A percentile compares a stretch with the other conserved stretches of the same genome.
phyloP scores from a whole-genome alignment of 2,329 filamentous ascomycete species.

The Colletotrichum gigasporum region DNA sequence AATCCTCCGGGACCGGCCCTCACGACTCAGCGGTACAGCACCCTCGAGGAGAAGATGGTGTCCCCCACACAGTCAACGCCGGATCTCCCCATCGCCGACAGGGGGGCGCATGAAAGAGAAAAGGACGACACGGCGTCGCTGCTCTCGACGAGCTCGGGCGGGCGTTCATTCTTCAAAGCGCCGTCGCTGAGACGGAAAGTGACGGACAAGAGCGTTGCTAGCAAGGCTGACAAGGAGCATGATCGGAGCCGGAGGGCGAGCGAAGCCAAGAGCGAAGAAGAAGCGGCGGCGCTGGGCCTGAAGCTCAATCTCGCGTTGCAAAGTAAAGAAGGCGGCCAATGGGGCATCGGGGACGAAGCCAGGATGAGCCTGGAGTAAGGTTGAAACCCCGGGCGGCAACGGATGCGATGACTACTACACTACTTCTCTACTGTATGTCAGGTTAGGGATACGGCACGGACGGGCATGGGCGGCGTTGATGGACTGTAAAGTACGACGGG shows the following conservation, averaged over 20 bases:
- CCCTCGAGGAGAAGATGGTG: conserved; percentile 48
- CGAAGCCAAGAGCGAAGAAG: conserved; percentile 54
- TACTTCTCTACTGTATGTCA: background rate
- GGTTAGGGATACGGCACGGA: background rate
- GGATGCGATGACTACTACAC: background rate
- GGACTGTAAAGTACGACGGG: conserved; percentile 15
- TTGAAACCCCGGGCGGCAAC: background rate
- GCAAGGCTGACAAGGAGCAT: conserved; percentile 44
- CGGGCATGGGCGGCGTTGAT: conserved; percentile 22
- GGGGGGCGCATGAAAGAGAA: conserved; percentile 27
- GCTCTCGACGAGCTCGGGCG: conserved; percentile 55
- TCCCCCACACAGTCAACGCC: conserved; percentile 39
- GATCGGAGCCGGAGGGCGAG: conserved; percentile 47
- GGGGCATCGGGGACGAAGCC: conserved; percentile 86
- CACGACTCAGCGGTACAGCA: conserved; percentile 44
- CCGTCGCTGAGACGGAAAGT: conserved; percentile 50
- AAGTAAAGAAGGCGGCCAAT: conserved; percentile 67
- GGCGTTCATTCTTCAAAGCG: conserved; percentile 52
- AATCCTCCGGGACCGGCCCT: conserved; percentile 22
- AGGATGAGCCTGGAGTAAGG: conserved; percentile 80
- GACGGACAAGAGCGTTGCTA: conserved; percentile 40
- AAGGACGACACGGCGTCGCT: conserved; percentile 56
- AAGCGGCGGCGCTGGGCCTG: conserved; percentile 51
- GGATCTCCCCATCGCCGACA: conserved; percentile 19
- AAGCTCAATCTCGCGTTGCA: conserved; percentile 63